Conservation (phyloP, 2,329 filamentous ascomycete genomes). For the Blumeriella jaapii region DNA sequence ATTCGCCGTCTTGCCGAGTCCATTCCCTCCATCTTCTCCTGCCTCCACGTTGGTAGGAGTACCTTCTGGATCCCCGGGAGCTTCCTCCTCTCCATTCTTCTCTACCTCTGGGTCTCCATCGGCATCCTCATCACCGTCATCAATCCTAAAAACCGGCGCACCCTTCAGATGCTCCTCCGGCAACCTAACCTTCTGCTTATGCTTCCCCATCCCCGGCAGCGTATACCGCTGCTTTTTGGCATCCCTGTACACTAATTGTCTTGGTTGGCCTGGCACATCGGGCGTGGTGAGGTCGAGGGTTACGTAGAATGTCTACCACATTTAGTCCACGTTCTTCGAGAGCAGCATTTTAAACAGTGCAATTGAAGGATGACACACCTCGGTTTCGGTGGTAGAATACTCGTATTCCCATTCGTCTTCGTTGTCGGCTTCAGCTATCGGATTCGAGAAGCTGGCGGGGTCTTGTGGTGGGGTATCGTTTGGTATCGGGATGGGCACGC, state of each 20-base stretch:
- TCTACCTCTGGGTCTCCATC: no score
- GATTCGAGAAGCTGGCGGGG: constrained; percentile 4
- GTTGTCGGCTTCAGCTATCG: constrained; percentile 24
- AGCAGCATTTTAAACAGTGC: constrained; percentile 1
- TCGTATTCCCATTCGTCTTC: constrained; percentile 59
- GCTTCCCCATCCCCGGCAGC: constrained; percentile 17
- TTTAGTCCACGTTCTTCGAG: no score
- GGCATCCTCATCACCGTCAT: constrained; percentile 11
- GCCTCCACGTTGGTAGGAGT: no score
- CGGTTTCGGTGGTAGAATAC: constrained; percentile 51
- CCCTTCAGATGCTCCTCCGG: constrained; percentile 5
- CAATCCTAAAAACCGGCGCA: constrained; percentile 4
- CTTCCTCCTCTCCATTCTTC: constrained; percentile 5
- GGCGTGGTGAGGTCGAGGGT: constrained; percentile 47
- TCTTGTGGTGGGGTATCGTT: constrained; percentile 14
- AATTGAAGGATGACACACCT: constrained; percentile 31
- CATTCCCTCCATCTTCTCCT: no score
- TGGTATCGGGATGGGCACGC: constrained; percentile 3
- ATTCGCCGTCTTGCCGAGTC: no score
- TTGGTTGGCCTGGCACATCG: constrained; percentile 15
- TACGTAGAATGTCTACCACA: constrained; percentile 56
- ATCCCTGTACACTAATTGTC: constrained; percentile 3
- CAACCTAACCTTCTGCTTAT: constrained; percentile 7
- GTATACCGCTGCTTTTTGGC: constrained; percentile 13
- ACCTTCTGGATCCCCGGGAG: background rate